phyloP scores from a whole-genome alignment of 208 protist species.

The Herpetomonas samuelpessoai region DNA sequence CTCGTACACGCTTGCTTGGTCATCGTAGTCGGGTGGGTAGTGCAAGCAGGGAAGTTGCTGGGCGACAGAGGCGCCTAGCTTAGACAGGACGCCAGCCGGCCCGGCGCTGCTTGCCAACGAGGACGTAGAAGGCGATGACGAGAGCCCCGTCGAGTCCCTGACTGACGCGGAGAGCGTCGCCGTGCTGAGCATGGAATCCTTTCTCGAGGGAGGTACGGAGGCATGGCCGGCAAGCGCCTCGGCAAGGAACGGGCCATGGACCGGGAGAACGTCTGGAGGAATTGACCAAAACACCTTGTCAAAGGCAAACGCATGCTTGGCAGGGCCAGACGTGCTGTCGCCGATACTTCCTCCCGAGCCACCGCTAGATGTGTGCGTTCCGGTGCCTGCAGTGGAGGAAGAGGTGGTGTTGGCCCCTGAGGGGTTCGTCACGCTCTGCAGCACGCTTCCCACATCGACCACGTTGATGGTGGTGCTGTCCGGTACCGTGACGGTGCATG shows the following conservation, averaged over 20 bases:
- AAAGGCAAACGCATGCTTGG: constrained; percentile 62
- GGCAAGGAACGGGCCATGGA: constrained; percentile 17
- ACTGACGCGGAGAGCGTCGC: too few species aligned
- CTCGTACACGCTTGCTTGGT: constrained; percentile 90
- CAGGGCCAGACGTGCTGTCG: constrained; percentile 6
- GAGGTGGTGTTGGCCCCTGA: constrained; percentile 1
- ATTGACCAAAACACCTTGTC: constrained; percentile 81
- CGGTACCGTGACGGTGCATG: constrained; percentile 53
- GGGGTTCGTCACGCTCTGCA: constrained; percentile 7
- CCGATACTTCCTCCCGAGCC: background rate
- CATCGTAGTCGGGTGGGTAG: constrained; percentile 76
- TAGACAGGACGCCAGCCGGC: too few species aligned
- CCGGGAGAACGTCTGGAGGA: constrained; percentile 37
- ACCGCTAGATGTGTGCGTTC: background rate
- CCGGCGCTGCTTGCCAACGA: too few species aligned
- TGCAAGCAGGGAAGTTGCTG: too few species aligned
- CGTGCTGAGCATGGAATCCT: too few species aligned
- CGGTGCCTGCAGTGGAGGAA: background rate
- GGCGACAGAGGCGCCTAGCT: too few species aligned
- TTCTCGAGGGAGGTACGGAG: too few species aligned
- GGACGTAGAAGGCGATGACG: too few species aligned
- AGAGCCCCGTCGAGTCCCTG: too few species aligned
- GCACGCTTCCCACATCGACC: constrained; percentile 37
- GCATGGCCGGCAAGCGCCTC: too few species aligned
- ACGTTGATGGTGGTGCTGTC: constrained; percentile 52